Evolutionary conservation across 768 basidiomycete species (phyloP), one percentile per base, ranked within the genome.

Genomic region (Leccinum longicurvipes): DNA sequence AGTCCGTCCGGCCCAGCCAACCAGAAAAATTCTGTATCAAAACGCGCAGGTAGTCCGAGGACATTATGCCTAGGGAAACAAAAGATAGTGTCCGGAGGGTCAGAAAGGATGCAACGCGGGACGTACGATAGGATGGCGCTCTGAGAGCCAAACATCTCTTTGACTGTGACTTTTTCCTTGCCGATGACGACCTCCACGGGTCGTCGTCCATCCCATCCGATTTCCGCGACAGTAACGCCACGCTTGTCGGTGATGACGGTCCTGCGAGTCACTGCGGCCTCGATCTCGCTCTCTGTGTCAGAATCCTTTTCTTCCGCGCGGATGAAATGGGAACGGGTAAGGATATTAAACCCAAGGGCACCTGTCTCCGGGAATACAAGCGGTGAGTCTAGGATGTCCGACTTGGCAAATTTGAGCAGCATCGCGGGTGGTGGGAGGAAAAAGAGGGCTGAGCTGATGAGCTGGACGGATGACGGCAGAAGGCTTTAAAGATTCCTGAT

Each of bases 21-120:
- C 84, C 84, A 85, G 34, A 83, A 72, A 56, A 77, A 82, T 60
- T 83, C 79, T 2, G 82, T 77, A 57, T 84, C 81, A 57, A 85
- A 85, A n/a, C 83, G 79, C 8, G 82, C 82, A 19, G 82, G 82
- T 47, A 85, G 75, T 21, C 77, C 76, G n/a, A 85, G 78, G 27
- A 80, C 70, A 61, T 84, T 83, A n/a, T 77, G 78, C 66, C 83
- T 85, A 50, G 31, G 27, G 36, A 4, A 19, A 39, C 12, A n/a
- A 19, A 27, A 29, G 17, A 9, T 51, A 12, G 56, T 24, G 8
- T 61, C 34, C 29, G 52, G 32, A 32, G 32, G 24, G 47, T 29
- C 28, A n/a, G 47, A 23, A 27, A 25, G 42, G 47, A 46, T 24
- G 21, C n/a, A 24, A 54, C 31, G 25, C 8, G 7, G 28, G 14